Percentiles rank a stretch among this genome's conserved stretches.
phyloP scores from a whole-genome alignment of 108 stramenopile genomes.

The Seminavis robusta region DNA sequence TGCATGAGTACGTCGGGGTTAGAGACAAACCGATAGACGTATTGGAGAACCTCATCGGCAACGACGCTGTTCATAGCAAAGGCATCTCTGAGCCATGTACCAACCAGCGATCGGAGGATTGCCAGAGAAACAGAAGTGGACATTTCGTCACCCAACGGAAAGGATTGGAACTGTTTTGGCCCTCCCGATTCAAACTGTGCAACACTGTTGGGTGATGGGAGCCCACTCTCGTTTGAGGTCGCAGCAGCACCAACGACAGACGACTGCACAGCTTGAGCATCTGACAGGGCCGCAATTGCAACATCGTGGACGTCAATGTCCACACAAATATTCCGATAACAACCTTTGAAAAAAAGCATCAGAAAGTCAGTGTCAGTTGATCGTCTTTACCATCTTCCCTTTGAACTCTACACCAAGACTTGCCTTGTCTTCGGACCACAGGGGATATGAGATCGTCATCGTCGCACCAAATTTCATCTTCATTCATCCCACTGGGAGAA shows the following conservation, averaged over 20 bases:
- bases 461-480: conserved; percentile 75
- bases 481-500: conserved; percentile 8
- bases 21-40: conserved; percentile 90
- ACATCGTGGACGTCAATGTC: conserved; percentile 91
- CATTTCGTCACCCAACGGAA: conserved; percentile 85
- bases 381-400: too few relatives aligned
- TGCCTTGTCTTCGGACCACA: conserved; percentile 64
- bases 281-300: conserved; percentile 87
- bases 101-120: conserved; percentile 79
- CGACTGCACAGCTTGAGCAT: conserved; percentile 8
- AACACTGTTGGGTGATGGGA: conserved; percentile 35
- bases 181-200: conserved; percentile 6
- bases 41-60: conserved; percentile 86
- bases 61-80: conserved; percentile 51
- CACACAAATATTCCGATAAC: conserved; percentile 91
- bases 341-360: too few relatives aligned
- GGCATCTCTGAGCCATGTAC: conserved; percentile 86
- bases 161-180: conserved; percentile 10
- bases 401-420: too few relatives aligned
- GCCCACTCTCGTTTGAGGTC: conserved; percentile 23
- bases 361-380: too few relatives aligned
- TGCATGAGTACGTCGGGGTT: conserved; percentile 82
- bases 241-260: conserved; percentile 17
- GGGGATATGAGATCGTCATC: conserved; percentile 80
- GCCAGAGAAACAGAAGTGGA: conserved; percentile 75